phyloP scores from a whole-genome alignment of 2,329 filamentous ascomycete genomes.

The Cercospora sp. region DNA sequence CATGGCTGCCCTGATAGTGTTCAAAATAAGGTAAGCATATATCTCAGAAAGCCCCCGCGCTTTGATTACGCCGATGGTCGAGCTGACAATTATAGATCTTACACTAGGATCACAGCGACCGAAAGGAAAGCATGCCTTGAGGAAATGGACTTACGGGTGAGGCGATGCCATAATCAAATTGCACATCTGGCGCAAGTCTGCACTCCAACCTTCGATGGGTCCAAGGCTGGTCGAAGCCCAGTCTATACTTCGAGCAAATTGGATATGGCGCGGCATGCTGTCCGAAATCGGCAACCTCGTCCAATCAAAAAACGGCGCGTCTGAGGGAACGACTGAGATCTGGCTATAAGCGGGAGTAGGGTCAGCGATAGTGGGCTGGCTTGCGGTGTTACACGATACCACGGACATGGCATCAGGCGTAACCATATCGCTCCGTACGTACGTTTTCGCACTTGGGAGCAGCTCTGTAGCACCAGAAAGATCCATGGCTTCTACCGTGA shows the following conservation, averaged over 20 bases:
- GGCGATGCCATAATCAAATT: conserved; percentile 80
- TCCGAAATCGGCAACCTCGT: conserved; percentile 67
- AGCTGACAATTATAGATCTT: background rate
- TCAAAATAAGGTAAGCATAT: background rate
- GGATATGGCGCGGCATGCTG: conserved; percentile 68
- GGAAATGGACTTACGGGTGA: conserved; percentile 44
- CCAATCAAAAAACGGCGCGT: conserved; percentile 71
- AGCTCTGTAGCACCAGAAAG: conserved; percentile 28
- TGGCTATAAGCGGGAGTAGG: conserved; percentile 28
- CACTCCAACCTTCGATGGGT: conserved; percentile 69
- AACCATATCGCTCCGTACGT: conserved; percentile 26
- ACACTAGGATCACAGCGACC: background rate
- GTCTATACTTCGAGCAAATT: conserved; percentile 68
- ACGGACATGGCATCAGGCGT: conserved; percentile 23
- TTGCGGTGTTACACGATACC: conserved; percentile 15
- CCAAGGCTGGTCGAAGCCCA: conserved; percentile 74
- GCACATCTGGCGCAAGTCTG: conserved; percentile 73
- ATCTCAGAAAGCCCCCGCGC: background rate
- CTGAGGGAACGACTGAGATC: conserved; percentile 30
- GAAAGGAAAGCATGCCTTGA: background rate
- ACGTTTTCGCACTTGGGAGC: conserved; percentile 28
- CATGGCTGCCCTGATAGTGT: conserved; percentile 32
- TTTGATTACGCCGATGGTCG: background rate
- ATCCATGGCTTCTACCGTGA: conserved; percentile 18
- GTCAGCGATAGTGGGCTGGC: conserved; percentile 22